phyloP scores from a whole-genome alignment of 2,329 filamentous ascomycete species.

The Xylaria sp. region DNA sequence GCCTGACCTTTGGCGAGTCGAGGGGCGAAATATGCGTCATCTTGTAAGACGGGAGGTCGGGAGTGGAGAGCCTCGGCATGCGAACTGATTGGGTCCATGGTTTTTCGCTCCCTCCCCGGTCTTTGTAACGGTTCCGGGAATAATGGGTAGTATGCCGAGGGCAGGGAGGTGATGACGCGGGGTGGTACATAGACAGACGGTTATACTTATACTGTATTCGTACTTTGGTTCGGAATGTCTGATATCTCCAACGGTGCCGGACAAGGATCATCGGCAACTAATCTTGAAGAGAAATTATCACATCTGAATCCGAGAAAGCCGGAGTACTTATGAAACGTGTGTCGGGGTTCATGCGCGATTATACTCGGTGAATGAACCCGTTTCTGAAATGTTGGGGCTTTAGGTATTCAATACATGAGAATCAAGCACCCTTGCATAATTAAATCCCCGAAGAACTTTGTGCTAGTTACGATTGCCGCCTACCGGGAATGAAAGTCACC shows the following conservation, averaged over 20 bases:
- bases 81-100: neutral
- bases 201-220: no score
- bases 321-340: no score
- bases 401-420: no score
- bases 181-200: neutral
- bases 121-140: neutral
- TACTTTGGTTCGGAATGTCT: neutral
- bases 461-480: neutral
- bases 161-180: neutral
- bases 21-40: constrained; percentile 4
- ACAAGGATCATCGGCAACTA: no score
- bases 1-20: constrained; percentile 25
- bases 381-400: no score
- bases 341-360: no score
- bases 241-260: neutral
- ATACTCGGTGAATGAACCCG: no score
- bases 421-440: neutral
- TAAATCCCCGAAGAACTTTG: neutral
- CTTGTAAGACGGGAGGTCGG: constrained; percentile 12
- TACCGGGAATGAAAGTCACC: neutral
- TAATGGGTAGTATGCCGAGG: neutral
- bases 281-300: no score
- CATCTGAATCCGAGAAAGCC: no score
- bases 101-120: neutral
- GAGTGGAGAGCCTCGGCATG: neutral